Percentiles rank a stretch among this genome's conserved stretches.
These are phyloP conservation scores for Phytophthora meadii DNA, from an alignment of 352 stramenopile genomes.

Conservation along the genomic window DNA sequence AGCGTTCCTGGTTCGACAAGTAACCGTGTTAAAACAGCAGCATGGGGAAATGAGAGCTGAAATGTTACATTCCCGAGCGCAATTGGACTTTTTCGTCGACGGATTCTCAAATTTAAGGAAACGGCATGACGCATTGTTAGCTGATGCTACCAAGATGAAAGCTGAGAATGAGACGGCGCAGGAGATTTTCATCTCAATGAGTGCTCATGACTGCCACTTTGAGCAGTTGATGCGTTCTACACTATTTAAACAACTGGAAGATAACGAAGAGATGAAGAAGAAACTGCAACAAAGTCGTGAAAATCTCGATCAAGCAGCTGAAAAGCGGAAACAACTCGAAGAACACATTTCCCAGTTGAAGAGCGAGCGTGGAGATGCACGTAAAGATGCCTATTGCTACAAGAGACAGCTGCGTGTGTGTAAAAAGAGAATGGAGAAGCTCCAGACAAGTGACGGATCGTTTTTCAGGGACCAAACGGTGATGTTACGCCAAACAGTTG, in stretches of 20 bases:
- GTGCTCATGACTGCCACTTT: slow-evolving; percentile 65
- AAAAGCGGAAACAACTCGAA: slow-evolving; percentile 51
- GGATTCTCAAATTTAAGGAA: slow-evolving; percentile 71
- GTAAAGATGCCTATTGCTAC: slow-evolving; percentile 66
- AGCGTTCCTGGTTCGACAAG: slow-evolving; percentile 62
- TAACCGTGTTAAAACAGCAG: slow-evolving; percentile 49
- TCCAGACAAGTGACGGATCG: slow-evolving; percentile 42
- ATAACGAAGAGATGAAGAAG: slow-evolving; percentile 45
- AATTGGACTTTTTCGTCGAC: slow-evolving; percentile 84
- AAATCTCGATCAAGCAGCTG: slow-evolving; percentile 35
- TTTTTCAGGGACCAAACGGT: slow-evolving; percentile 59
- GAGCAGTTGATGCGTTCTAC: slow-evolving; percentile 57
- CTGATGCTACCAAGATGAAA: slow-evolving; percentile 58
- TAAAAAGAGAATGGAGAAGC: slow-evolving; percentile 45
- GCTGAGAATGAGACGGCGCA: slow-evolving; percentile 69
- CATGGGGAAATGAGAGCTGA: slow-evolving; percentile 67
- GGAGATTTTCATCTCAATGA: slow-evolving; percentile 66
- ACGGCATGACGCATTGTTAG: slow-evolving; percentile 71
- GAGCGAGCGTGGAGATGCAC: slow-evolving; percentile 52
- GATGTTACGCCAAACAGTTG: slow-evolving; percentile 45
- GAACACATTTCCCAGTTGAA: slow-evolving; percentile 55
- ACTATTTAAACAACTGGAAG: slow-evolving; percentile 44
- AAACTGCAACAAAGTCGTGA: slow-evolving; percentile 29
- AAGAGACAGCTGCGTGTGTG: slow-evolving; percentile 60
- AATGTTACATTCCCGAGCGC: slow-evolving; percentile 63